A percentile compares a stretch with the other conserved stretches of the same genome.
Conservation (phyloP, 352 stramenopile species). For the Phytophthora rubi region DNA sequence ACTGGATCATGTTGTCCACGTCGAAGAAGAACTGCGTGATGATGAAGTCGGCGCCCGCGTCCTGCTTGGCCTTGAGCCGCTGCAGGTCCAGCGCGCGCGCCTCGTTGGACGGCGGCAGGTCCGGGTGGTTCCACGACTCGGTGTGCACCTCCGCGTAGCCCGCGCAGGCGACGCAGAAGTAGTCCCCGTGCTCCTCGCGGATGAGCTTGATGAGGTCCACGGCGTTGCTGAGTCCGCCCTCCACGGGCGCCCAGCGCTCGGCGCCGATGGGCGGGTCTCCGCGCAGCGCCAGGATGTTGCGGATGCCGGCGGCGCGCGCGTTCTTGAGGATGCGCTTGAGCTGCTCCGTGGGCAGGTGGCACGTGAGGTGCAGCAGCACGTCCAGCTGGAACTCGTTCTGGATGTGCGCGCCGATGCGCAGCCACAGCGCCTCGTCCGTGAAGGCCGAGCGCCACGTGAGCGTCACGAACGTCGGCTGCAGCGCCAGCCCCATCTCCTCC, state of each 20-base stretch:
- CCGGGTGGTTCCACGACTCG: conserved; percentile 85
- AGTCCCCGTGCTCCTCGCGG: conserved; percentile 94
- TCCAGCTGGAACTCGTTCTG: conserved; percentile 89
- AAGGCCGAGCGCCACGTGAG: conserved; percentile 91
- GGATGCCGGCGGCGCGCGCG: conserved; percentile 88
- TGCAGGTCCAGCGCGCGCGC: conserved; percentile 91
- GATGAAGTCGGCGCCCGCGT: conserved; percentile 98
- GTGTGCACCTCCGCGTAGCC: conserved; percentile 97
- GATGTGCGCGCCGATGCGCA: conserved; percentile 89
- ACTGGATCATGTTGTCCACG: conserved; percentile 95
- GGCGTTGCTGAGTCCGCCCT: conserved; percentile 93
- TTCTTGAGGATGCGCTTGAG: conserved; percentile 72
- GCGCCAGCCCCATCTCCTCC: conserved; percentile 85
- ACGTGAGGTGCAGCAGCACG: conserved; percentile 84
- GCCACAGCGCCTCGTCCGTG: conserved; percentile 90
- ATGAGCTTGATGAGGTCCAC: conserved; percentile 98
- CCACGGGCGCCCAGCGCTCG: conserved; percentile 81
- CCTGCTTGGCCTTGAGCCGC: conserved; percentile 97
- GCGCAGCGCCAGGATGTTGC: conserved; percentile 98
- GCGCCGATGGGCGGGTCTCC: conserved; percentile 95
- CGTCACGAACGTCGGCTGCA: conserved; percentile 89
- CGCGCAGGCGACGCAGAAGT: conserved; percentile 97
- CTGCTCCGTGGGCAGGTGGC: conserved; percentile 71
- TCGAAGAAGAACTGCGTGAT: conserved; percentile 99
- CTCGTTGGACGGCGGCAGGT: conserved; percentile 81